These are phyloP conservation scores for Verticillium klebahnii DNA, from an alignment of 2,329 filamentous ascomycete genomes.

Conservation along the genomic window DNA sequence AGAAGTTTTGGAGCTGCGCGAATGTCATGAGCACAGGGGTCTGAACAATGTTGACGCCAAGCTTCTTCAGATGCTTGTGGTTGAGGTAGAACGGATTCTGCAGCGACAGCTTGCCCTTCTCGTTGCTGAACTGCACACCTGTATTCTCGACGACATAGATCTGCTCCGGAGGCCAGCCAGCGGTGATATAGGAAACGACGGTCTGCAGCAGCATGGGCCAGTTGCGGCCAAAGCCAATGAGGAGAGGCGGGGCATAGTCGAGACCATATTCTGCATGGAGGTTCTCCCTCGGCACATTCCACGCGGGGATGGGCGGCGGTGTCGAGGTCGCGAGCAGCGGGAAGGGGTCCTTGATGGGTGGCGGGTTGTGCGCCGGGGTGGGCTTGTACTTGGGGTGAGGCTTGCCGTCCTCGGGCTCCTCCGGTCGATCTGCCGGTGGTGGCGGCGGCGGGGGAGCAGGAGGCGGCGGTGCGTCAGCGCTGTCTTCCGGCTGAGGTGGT, in stretches of 20 bases:
- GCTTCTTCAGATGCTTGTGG: conserved; percentile 40
- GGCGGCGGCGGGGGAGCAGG: too few relatives aligned
- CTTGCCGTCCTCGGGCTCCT: background rate
- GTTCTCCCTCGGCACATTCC: conserved; percentile 35
- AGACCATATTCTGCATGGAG: conserved; percentile 33
- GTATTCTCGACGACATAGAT: conserved; percentile 59
- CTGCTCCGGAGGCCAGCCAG: conserved; percentile 52
- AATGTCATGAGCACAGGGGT: conserved; percentile 49
- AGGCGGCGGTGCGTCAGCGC: background rate
- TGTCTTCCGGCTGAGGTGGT: background rate
- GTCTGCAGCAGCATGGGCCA: conserved; percentile 52
- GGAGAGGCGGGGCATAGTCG: conserved; percentile 39
- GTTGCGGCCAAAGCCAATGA: conserved; percentile 56
- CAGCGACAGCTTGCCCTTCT: conserved; percentile 37
- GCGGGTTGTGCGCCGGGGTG: conserved; percentile 17
- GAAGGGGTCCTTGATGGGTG: conserved; percentile 37
- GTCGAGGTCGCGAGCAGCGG: conserved; percentile 29
- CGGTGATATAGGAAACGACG: conserved; percentile 52
- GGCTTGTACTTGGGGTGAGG: conserved; percentile 2
- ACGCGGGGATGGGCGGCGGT: conserved; percentile 36
- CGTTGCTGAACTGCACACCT: conserved; percentile 49
- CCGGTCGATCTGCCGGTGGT: background rate
- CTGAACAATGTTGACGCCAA: conserved; percentile 47
- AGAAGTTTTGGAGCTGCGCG: conserved; percentile 52
- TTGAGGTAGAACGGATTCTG: conserved; percentile 56